Conservation (phyloP, 176 grass and related monocot genomes). For the Triticum monococcum region DNA sequence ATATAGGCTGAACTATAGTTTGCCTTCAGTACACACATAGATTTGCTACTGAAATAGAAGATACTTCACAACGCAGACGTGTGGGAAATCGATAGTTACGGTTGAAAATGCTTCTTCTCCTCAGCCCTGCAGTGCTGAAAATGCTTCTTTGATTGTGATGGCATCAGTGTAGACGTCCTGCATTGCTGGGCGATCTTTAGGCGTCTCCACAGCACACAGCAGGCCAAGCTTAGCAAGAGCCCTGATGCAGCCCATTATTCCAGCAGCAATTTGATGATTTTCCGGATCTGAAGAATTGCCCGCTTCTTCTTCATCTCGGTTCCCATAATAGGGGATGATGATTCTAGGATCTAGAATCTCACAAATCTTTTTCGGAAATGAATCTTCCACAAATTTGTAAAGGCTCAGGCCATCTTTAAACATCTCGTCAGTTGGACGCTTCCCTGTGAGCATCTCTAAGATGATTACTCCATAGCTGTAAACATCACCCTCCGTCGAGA, state of each 20-base stretch:
- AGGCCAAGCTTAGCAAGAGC: slow-evolving; percentile 33
- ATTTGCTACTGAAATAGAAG: neutral
- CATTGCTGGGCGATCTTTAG: neutral
- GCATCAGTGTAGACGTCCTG: slow-evolving; percentile 35
- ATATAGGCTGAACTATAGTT: no score
- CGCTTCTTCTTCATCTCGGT: neutral
- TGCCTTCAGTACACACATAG: no score
- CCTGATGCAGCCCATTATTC: neutral
- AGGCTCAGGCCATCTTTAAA: slow-evolving; percentile 15
- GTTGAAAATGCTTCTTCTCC: neutral
- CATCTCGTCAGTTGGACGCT: no score
- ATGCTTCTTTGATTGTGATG: slow-evolving; percentile 23
- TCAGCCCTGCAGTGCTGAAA: neutral
- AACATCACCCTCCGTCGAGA: slow-evolving; percentile 42
- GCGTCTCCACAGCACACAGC: slow-evolving; percentile 12
- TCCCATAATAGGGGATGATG: neutral
- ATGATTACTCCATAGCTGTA: slow-evolving; percentile 60
- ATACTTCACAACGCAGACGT: neutral
- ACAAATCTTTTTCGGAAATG: neutral
- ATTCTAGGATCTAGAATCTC: slow-evolving; percentile 15
- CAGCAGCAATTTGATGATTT: neutral
- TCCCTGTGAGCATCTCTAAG: slow-evolving; percentile 30
- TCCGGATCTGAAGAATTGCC: neutral
- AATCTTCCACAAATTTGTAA: slow-evolving; percentile 34
- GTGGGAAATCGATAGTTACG: neutral